phyloP scores from a whole-genome alignment of 768 basidiomycete genomes.

The Boletus subcaerulescens region DNA sequence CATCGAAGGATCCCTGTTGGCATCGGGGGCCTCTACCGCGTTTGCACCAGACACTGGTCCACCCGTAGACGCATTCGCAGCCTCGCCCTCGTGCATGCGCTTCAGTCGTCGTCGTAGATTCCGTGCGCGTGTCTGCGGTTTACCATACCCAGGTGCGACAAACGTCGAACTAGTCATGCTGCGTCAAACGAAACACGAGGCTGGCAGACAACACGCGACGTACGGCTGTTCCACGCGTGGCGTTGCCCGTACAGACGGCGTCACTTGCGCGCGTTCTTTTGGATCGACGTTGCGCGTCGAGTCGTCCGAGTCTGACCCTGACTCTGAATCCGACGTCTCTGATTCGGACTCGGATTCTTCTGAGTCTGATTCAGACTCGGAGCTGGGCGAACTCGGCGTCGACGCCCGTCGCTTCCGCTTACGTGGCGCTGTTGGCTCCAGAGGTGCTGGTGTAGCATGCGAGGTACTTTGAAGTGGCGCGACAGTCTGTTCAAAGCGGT shows the following conservation, averaged over 20 bases:
- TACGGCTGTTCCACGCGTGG: not conserved
- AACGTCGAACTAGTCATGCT: constrained; percentile 1
- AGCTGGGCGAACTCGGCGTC: constrained; percentile 13
- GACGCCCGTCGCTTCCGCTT: constrained; percentile 29
- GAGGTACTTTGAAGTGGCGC: not conserved
- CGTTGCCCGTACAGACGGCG: constrained; percentile 3
- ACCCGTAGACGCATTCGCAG: constrained; percentile 12
- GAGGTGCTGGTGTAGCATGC: not conserved
- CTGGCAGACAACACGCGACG: not conserved
- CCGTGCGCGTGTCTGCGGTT: constrained; percentile 51
- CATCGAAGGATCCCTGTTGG: not conserved
- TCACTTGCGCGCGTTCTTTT: not conserved
- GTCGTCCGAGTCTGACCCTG: constrained; percentile 14
- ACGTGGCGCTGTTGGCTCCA: not conserved
- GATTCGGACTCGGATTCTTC: constrained; percentile 21
- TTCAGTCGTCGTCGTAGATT: constrained; percentile 56
- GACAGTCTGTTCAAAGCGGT: not conserved
- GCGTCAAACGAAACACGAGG: not conserved
- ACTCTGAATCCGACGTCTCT: constrained; percentile 16
- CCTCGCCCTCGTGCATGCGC: constrained; percentile 32
- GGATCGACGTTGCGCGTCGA: not conserved
- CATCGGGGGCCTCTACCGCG: constrained; percentile 17
- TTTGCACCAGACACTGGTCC: constrained; percentile 42
- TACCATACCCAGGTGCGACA: constrained; percentile 61
- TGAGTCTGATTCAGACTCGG: constrained; percentile 15